Evolutionary conservation across 257 asterid genomes (phyloP), one percentile per base, ranked within the genome.

Genomic region (Paraleonurus japonicus): DNA sequence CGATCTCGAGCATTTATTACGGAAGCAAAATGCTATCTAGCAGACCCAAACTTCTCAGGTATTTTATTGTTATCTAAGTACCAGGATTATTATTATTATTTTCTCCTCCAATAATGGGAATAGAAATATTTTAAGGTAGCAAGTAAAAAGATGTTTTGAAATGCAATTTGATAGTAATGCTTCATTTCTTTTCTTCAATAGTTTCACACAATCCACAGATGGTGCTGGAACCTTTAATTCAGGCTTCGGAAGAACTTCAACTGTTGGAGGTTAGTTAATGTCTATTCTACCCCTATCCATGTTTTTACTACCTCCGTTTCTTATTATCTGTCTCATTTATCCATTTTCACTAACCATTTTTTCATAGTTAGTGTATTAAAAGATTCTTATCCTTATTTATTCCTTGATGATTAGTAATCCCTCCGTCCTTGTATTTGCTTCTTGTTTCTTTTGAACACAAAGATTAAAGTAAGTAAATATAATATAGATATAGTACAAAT

Each of bases 21-120:
- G 16, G 98, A 95, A 88, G 90, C 95, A 70, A 95, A 92, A 85
- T 92, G 99, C 79, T 87, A 85, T 78, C 81, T 95, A 59, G 88
- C 93, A 11, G 98, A 95, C 73, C 83, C 92, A 24, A 70, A 75
- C 72, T 90, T 95, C 80, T 87, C 96, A 78, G 97, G 98, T 90
- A 78, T 24, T 78, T 23, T 17, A 20, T 12, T 54, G 41, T 24
- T 64, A 55, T 67, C 39, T 61, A 13, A 41, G 55, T 67, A 53
- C 65, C 70, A 22, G 45, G 68, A 33, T 39, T 7, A 47, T 50
- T 55, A 12, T 41, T 53, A 23, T 3, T 3, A 59, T 69, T n/a
- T n/a, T n/a, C n/a, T 27, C 71, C 7, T 4, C 37, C 7, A 26
- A 32, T 43, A 74, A 61, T 70, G 16, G 35, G 39, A 68, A 45